Evolutionary conservation across 2,329 filamentous ascomycete genomes (phyloP), one percentile per base, ranked within the genome.

Genomic region (Pseudonectria foliicola): DNA sequence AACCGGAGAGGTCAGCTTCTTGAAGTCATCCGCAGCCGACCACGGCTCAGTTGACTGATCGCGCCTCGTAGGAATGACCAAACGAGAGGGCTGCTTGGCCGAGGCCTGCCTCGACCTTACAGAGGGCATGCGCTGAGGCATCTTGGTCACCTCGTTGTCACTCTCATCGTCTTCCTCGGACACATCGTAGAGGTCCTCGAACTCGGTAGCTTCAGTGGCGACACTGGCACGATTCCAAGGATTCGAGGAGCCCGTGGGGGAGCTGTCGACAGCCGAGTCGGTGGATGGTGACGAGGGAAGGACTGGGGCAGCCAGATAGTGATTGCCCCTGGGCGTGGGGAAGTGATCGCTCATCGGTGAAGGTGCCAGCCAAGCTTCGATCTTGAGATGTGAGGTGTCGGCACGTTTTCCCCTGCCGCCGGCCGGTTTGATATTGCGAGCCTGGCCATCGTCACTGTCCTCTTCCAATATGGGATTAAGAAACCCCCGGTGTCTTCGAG

Each of bases 181-280:
- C 27, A 86, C 73, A 59, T 92, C 85, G 59, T 95, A 95, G 31
- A 95, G 66, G 50, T 93, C 86, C 60, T 94, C 85, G 50, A 90
- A 90, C 45, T 86, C 81, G 47, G 76, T 85, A 43, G 72, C 71
- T 49, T 77, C 75, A 46, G 81, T 81, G 56, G 73, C 66, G 49
- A 70, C 62, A 65, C 73, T 82, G 50, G 68, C 67, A 49, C 77
- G 69, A 43, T 73, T 80, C 83, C 82, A 80, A 16, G 68, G 69
- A 43, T 74, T 70, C 14, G 74, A 76, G 27, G 68, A 73, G 8
- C 64, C 68, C 50, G 68, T 70, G 35, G 68, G 76, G 38, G 73
- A 75, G 33, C 61, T 67, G 48, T 61, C 68, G 42, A 74, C 73
- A 39, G 64, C 65, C 6, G 74, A 71, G 25, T 62, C 61, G 31